Percentiles rank a stretch among this genome's conserved stretches.
Evolutionary conservation across 805 yeast genomes (phyloP).

Genomic region (Candida ascalaphidarum): DNA sequence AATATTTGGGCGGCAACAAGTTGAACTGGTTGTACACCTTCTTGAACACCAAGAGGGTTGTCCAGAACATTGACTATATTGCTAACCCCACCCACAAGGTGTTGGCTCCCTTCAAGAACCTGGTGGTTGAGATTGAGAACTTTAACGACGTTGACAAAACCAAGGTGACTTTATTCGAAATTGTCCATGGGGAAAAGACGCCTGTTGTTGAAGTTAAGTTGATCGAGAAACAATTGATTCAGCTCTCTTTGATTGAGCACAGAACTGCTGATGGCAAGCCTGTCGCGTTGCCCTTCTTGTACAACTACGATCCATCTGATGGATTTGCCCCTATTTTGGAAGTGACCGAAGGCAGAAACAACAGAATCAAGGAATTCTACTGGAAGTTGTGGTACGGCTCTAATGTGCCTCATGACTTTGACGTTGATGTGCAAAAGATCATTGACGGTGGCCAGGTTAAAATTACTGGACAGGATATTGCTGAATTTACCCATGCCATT

Average conservation of each 20-base stretch:
- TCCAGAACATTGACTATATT: slow-evolving; percentile 77
- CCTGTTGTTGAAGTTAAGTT: slow-evolving; percentile 60
- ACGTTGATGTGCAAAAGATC: slow-evolving; percentile 61
- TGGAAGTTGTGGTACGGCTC: slow-evolving; percentile 95
- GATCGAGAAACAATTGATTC: slow-evolving; percentile 44
- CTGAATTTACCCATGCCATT: slow-evolving; percentile 93
- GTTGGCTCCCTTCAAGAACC: slow-evolving; percentile 60
- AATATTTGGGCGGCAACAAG: slow-evolving; percentile 68
- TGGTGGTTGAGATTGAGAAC: slow-evolving; percentile 49
- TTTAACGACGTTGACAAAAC: slow-evolving; percentile 47
- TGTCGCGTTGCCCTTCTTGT: slow-evolving; percentile 68
- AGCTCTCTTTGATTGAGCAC: slow-evolving; percentile 72
- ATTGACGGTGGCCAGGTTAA: slow-evolving; percentile 63
- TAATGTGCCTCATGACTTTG: slow-evolving; percentile 49
- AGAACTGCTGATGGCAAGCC: slow-evolving; percentile 76
- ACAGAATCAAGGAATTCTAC: slow-evolving; percentile 89
- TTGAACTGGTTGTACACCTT: slow-evolving; percentile 91
- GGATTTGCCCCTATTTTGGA: slow-evolving; percentile 97
- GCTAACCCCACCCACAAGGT: slow-evolving; percentile 74
- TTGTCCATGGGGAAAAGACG: slow-evolving; percentile 58
- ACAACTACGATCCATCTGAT: slow-evolving; percentile 69
- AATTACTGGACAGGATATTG: slow-evolving; percentile 68
- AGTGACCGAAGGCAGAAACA: slow-evolving; percentile 83
- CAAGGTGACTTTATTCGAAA: slow-evolving; percentile 57
- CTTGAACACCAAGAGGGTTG: slow-evolving; percentile 67